Evolutionary conservation across 2,329 filamentous ascomycete species (phyloP), one percentile per base, ranked within the genome.

Genomic region (Tolypocladium nubicola): DNA sequence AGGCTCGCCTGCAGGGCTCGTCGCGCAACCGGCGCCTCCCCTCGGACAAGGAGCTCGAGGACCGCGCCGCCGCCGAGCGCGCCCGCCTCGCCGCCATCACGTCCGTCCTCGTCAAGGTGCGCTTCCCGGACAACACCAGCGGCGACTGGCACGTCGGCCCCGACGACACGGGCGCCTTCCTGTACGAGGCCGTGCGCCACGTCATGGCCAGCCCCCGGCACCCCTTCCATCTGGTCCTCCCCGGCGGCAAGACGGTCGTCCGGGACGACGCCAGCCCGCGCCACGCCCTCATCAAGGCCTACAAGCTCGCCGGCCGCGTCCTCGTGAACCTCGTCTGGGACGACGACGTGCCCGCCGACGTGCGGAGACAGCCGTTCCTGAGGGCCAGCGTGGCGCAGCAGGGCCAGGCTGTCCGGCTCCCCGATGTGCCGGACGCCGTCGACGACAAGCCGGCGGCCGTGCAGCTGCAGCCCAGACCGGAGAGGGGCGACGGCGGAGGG

Each of bases 101-200:
- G 54, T 82, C 83, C 38, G 82, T 96, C 38, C 80, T 84, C 35
- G 79, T 97, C 61, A 90, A 89, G 62, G 82, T 97, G 53, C 87
- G 92, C 33, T 92, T 97, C 64, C 93, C 93, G 0, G 92, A 97
- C 68, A 89, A 92, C 64, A 88, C 85, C 58, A 85, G 86, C 56
- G 83, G 91, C 38, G 83, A 90, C 55, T 86, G 86, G 73, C 80
- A 79, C n/a, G 84, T 95, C 62, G 80, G 78, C 1, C 83, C 84
- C 23, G 70, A 76, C 1, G 86, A 92, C 56, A 90, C 88, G 0
- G 88, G 86, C 1, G 77, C 80, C 3, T 80, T 82, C 54, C 76
- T 99, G 1, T 90, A 97, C 72, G 75, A 78, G 16, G 90, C 88
- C 61, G 89, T 96, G 21, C 79, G 84, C 55, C 77, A 77, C 49